Conservation (phyloP, 192 early-diverging fungal genomes). For the Coemansia sp. region DNA sequence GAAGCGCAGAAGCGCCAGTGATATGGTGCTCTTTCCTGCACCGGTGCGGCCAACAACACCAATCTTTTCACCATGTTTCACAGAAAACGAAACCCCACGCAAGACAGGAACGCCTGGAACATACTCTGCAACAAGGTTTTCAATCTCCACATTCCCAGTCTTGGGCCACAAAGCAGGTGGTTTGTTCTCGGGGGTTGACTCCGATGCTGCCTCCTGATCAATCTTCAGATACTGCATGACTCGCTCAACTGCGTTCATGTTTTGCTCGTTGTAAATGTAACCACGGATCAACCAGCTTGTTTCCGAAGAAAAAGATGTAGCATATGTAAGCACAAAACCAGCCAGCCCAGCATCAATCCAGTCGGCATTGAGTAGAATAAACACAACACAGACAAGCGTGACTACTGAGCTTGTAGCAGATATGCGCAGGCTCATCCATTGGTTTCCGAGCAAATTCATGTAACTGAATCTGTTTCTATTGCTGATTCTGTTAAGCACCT, state of each 20-base stretch:
- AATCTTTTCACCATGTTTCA: constrained; percentile 76
- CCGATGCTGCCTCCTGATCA: constrained; percentile 70
- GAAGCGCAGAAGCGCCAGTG: no score
- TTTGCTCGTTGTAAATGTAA: constrained; percentile 82
- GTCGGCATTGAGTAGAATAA: constrained; percentile 61
- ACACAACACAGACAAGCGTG: constrained; percentile 69
- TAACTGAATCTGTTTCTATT: constrained; percentile 83
- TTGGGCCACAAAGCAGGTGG: constrained; percentile 69
- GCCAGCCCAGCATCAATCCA: constrained; percentile 82
- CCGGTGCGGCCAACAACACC: constrained; percentile 92
- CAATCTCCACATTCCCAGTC: constrained; percentile 70
- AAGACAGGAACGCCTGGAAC: constrained; percentile 77
- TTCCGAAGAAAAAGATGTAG: constrained; percentile 78
- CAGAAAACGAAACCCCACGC: constrained; percentile 72
- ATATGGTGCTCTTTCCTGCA: constrained; percentile 77
- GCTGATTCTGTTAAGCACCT: constrained; percentile 65
- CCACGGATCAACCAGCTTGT: constrained; percentile 79
- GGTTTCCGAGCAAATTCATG: constrained; percentile 83
- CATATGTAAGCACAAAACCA: constrained; percentile 82
- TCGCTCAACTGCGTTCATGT: constrained; percentile 86
- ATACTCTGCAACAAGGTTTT: constrained; percentile 76
- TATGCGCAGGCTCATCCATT: constrained; percentile 86
- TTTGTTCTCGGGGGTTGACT: constrained; percentile 34
- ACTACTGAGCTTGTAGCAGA: constrained; percentile 77
- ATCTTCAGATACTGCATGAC: constrained; percentile 83